phyloP scores from a whole-genome alignment of 441 rosid species.

The Flueggea neowawraea region DNA sequence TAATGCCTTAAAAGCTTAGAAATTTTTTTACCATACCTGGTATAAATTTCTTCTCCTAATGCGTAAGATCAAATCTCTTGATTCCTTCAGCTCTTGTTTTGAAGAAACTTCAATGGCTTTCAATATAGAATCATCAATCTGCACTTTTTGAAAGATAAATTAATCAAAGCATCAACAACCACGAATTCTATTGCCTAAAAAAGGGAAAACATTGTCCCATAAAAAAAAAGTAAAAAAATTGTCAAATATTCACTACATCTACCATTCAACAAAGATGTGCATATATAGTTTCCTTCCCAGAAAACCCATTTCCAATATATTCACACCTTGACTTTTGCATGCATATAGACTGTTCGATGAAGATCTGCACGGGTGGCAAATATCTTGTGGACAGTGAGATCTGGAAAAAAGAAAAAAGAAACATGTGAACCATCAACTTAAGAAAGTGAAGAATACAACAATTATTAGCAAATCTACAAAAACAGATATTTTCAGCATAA shows the following conservation, averaged over 20 bases:
- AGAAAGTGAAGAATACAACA: slow-evolving; percentile 16
- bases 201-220: too few species aligned
- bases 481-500: slow-evolving; percentile 5
- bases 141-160: slow-evolving; percentile 15
- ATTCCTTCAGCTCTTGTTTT: slow-evolving; percentile 41
- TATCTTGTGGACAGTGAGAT: slow-evolving; percentile 56
- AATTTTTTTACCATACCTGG: slow-evolving; percentile 29
- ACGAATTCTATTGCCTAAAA: slow-evolving; percentile 65
- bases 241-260: slow-evolving; percentile 6
- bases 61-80: slow-evolving; percentile 58
- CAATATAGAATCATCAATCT: slow-evolving; percentile 63
- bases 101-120: slow-evolving; percentile 45
- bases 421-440: slow-evolving; percentile 8
- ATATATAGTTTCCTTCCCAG: not conserved
- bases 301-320: slow-evolving; percentile 8
- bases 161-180: slow-evolving; percentile 54
- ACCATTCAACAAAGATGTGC: not conserved
- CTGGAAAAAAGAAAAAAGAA: slow-evolving; percentile 23
- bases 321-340: slow-evolving; percentile 69
- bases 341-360: slow-evolving; percentile 64
- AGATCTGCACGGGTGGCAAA: slow-evolving; percentile 72
- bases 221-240: slow-evolving; percentile 1
- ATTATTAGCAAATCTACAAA: not conserved
- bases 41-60: slow-evolving; percentile 58
- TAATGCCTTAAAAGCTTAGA: not conserved